Evolutionary conservation across 345 rosid genomes (phyloP).

Genomic region (Raphanus sativus): DNA sequence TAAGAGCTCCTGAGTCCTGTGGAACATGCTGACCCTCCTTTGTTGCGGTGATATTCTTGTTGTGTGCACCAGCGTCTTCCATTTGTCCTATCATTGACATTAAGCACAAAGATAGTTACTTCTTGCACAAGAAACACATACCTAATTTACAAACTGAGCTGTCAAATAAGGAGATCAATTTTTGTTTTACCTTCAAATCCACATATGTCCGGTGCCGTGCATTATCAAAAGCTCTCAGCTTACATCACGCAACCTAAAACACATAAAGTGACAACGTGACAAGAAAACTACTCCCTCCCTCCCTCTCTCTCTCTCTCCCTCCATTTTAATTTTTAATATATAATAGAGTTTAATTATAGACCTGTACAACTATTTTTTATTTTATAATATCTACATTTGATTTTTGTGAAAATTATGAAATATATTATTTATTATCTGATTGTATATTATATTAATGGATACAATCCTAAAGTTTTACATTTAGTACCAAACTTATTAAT

Average conservation of each 20-base stretch:
- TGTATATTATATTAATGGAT: too few species aligned
- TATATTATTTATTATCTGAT: not conserved
- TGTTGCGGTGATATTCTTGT: not conserved
- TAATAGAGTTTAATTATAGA: not conserved
- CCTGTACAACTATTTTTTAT: not conserved
- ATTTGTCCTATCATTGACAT: conserved; percentile 50
- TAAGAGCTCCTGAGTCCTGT: conserved; percentile 81
- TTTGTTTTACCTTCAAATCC: conserved; percentile 70
- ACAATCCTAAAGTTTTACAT: not conserved
- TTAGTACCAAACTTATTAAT: not conserved
- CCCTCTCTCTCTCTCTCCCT: not conserved
- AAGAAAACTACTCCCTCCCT: not conserved
- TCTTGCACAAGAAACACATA: conserved; percentile 40
- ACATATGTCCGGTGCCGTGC: conserved; percentile 95
- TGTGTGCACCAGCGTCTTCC: not conserved
- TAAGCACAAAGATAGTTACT: conserved; percentile 30
- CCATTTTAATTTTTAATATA: too few species aligned
- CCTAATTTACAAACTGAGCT: not conserved
- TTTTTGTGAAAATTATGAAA: not conserved
- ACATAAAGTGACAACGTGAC: not conserved
- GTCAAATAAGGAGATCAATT: not conserved
- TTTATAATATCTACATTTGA: not conserved
- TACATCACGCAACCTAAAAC: conserved; percentile 86
- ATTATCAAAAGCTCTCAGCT: conserved; percentile 79
- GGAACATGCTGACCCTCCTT: conserved; percentile 32